Evolutionary conservation across 1,284 basidiomycete species (phyloP).

Genomic region (Baeospora myosura): DNA sequence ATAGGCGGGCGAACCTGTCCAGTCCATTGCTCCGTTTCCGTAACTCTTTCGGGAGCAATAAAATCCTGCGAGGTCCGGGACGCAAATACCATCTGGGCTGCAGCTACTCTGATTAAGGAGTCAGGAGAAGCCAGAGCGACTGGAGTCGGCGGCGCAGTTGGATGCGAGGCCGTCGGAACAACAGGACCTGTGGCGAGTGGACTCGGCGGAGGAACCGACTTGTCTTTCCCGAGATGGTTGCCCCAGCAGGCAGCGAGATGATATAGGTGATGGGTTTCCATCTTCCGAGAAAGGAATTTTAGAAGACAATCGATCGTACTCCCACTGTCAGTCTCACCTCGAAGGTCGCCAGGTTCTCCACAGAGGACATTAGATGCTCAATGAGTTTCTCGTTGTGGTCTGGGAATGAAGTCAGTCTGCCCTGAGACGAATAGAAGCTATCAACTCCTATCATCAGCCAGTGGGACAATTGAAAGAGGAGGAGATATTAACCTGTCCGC

Average conservation of each 20-base stretch:
- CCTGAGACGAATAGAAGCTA: constrained; percentile 83
- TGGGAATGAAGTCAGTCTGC: constrained; percentile 71
- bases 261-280: constrained; percentile 76
- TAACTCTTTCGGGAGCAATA: constrained; percentile 66
- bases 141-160: constrained; percentile 17
- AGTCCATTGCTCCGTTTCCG: constrained; percentile 59
- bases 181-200: constrained; percentile 41
- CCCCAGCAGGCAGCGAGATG: constrained; percentile 65
- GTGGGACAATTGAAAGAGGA: constrained; percentile 3
- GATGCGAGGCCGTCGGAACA: constrained; percentile 26
- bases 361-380: constrained; percentile 39
- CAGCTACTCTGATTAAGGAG: constrained; percentile 62
- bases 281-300: constrained; percentile 33
- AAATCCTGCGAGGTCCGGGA: constrained; percentile 68
- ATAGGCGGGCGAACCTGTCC: constrained; percentile 41
- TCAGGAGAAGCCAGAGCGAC: constrained; percentile 22
- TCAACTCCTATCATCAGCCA: neutral
- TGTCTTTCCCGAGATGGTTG: constrained; percentile 15
- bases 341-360: constrained; percentile 52
- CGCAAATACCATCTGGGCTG: constrained; percentile 82
- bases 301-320: constrained; percentile 5
- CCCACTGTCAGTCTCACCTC: constrained; percentile 41
- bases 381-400: constrained; percentile 69
- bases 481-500: constrained; percentile 54
- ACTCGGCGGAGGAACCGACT: constrained; percentile 11